Evolutionary conservation across 805 yeast species (phyloP).

Genomic region (Cyberlindnera bimundalis): DNA sequence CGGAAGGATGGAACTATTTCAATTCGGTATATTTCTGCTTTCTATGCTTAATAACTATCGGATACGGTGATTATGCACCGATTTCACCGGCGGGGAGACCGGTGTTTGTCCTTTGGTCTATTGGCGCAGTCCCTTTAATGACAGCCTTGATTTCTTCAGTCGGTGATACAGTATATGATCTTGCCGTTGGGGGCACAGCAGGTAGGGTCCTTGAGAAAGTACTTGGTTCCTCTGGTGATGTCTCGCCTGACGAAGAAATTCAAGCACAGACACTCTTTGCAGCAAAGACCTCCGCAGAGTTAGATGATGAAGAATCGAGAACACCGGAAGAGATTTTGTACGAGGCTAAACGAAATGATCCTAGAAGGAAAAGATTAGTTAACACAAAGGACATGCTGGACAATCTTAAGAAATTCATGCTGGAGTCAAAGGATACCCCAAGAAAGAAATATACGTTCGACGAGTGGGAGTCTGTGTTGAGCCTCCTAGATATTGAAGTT

Average conservation of each 20-base stretch:
- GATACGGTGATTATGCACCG: conserved; percentile 79
- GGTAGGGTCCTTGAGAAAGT: conserved; percentile 6
- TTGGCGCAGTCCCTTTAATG: conserved; percentile 84
- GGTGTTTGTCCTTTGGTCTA: conserved; percentile 76
- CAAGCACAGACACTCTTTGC: not conserved
- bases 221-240: conserved; percentile 4
- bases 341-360: conserved; percentile 4
- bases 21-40: conserved; percentile 72
- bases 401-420: conserved; percentile 16
- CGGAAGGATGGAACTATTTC: conserved; percentile 73
- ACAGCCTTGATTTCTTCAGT: conserved; percentile 70
- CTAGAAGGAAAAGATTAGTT: conserved; percentile 2
- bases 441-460: conserved; percentile 42
- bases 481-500: conserved; percentile 31
- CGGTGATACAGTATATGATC: conserved; percentile 54
- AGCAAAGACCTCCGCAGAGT: conserved; percentile 1
- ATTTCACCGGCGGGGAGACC: conserved; percentile 59
- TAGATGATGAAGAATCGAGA: conserved; percentile 15
- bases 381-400: conserved; percentile 20
- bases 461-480: conserved; percentile 48
- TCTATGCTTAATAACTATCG: conserved; percentile 73
- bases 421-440: conserved; percentile 16
- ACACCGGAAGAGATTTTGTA: conserved; percentile 17
- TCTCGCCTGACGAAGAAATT: conserved; percentile 1
- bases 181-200: conserved; percentile 23